A percentile compares a stretch with the other conserved stretches of the same genome.
Evolutionary conservation across 2,329 filamentous ascomycete genomes (phyloP).

Genomic region (Neurospora sp.): DNA sequence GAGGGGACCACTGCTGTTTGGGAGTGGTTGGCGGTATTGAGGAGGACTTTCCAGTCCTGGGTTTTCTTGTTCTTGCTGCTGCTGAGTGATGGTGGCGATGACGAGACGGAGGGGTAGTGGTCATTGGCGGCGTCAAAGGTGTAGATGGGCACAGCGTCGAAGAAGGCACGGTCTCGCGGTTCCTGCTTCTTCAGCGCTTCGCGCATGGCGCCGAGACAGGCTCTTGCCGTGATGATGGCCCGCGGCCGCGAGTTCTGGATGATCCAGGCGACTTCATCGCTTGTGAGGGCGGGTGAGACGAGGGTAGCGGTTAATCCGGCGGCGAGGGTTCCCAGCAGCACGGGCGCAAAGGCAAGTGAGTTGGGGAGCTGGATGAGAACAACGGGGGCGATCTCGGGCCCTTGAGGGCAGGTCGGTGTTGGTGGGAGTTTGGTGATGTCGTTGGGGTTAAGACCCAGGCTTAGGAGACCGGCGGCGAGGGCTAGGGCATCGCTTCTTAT

Average conservation of each 20-base stretch:
- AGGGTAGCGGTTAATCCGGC: slow-evolving; percentile 30
- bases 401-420: slow-evolving; percentile 26
- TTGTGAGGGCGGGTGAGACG: slow-evolving; percentile 29
- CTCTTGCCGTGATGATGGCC: slow-evolving; percentile 26
- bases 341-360: slow-evolving; percentile 27
- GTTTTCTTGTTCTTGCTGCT: neutral
- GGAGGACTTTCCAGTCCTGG: slow-evolving; percentile 9
- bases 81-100: neutral
- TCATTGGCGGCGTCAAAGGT: slow-evolving; percentile 33
- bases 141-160: slow-evolving; percentile 46
- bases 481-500: slow-evolving; percentile 26
- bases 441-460: slow-evolving; percentile 26
- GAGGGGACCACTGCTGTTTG: slow-evolving; percentile 12
- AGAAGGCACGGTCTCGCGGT: slow-evolving; percentile 20
- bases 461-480: slow-evolving; percentile 25
- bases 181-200: slow-evolving; percentile 25
- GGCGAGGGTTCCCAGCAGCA: slow-evolving; percentile 28
- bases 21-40: neutral
- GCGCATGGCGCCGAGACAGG: slow-evolving; percentile 23
- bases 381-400: slow-evolving; percentile 29
- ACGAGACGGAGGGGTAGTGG: slow-evolving; percentile 20
- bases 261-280: slow-evolving; percentile 30
- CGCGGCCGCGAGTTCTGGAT: slow-evolving; percentile 29
- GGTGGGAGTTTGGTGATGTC: slow-evolving; percentile 25
- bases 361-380: slow-evolving; percentile 34